Base-by-base conservation (phyloP, 2,329 filamentous ascomycete genomes). In the Aureobasidium sp. region DNA sequence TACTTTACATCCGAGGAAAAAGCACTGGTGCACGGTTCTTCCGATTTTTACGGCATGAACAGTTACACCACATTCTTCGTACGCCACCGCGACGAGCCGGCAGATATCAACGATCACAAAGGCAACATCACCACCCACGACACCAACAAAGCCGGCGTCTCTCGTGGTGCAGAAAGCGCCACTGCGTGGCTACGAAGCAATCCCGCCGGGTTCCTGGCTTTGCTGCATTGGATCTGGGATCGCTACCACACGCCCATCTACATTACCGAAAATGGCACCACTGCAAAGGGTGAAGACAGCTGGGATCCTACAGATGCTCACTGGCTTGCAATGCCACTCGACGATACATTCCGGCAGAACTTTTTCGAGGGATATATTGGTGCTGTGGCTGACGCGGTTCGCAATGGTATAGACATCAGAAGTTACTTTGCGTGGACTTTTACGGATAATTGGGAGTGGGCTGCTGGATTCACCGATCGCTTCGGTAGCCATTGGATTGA, bases 361-460 rank as follows among this genome's bases (percentile, higher is more conserved):
- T 96, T 94, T 77, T 95, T 90, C 76, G 77, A 86, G 63, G 84
- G 82, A 61, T 95, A 96, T 71, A 83, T 93, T 67, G 80, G 79
- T 53, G 90, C 90, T 63, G 82, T 95, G 82, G 89, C 87, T 27
- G 82, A 87, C 69, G 89, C 91, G 1, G 83, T 83, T 57, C 77
- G 86, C 68, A 89, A 93, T 69, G 87, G 87, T 17, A 89, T 91
- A 53, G 82, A 93, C 69, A 87, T 93, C 61, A 81, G 82, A 67
- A 90, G 86, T 5, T 95, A 94, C 75, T 84, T 93, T 78, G 90
- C 88, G 15, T 96, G 91, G 90, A 91, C 87, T 72, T 81, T 96
- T 65, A 84, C 95, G 82, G 91, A 95, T 58, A 78, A 78, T n/a
- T 77, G 76, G 57, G 47, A 78, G 63, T 78, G 76, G 76, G 72